Base-by-base conservation (phyloP, 2,329 filamentous ascomycete species). In the Apiospora aurea region DNA sequence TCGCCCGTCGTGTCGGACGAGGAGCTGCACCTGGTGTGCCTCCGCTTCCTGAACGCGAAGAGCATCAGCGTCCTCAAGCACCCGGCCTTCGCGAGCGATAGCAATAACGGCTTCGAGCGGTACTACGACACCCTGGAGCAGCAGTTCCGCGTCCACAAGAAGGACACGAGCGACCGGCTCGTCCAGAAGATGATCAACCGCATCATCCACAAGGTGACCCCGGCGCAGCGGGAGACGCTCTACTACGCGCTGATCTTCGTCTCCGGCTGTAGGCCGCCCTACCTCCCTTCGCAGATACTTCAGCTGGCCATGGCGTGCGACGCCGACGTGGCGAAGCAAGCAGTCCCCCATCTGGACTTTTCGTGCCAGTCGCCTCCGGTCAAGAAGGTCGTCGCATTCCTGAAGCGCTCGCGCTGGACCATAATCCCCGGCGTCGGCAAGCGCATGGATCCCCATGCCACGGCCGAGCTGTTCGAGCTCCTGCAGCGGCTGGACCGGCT, bases 21-120 rank as follows among this genome's bases (percentile, higher is more conserved):
- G 16, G 53, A 61, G 53, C 53, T 61, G 53, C 53, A 34, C 21
- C 53, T 61, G 53, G 53, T 34, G 3, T 61, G 53, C 53, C 53
- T 61, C 6, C 53, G 53, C 29, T 61, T 61, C 16, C 53, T 61
- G 26, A 34, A 38, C 29, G 53, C 16, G 2, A n/a, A 49, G 18
- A n/a, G 29, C 14, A 16, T 34, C 29, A 29, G 34, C 53, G 18
- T 61, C 29, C 29, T 61, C 29, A 38, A 38, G 53, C 53, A 61
- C 16, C 53, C 29, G 16, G 29, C 18, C 6, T 61, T 61, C 26
- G 18, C 16, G 29, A 61, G 53, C 53, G 53, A 61, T 26, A 34
- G 16, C 53, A 21, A 29, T 14, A 61, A 18, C 53, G 29, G 29
- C 16, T 34, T 61, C 2, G 26, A 61, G 16, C 53, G 34, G 7